Conservation (phyloP, 352 stramenopile species). For the Lagenidium giganteum region DNA sequence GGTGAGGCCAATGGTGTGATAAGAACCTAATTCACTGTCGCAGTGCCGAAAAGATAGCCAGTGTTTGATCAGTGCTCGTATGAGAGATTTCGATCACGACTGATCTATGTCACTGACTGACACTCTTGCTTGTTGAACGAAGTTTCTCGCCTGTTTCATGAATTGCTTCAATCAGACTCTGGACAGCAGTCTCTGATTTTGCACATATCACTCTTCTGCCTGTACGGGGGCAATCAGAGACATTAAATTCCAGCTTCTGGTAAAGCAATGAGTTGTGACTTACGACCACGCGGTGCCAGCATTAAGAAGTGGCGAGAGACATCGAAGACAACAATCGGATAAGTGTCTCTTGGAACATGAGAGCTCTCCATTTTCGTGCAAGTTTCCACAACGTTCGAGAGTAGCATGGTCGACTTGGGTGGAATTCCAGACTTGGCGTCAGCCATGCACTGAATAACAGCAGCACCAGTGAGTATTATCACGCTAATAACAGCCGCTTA, state of each 20-base stretch:
- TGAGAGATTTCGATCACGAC: too few relatives aligned
- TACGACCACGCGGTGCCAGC: constrained; percentile 15
- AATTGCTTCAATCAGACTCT: constrained; percentile 17
- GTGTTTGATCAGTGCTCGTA: too few relatives aligned
- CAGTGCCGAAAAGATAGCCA: too few relatives aligned
- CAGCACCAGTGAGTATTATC: too few relatives aligned
- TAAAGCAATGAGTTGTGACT: neutral
- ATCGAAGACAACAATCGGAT: constrained; percentile 25
- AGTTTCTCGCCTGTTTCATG: constrained; percentile 13
- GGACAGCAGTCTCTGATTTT: constrained; percentile 19
- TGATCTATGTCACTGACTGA: neutral
- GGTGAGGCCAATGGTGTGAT: constrained; percentile 22
- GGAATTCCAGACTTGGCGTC: constrained; percentile 27
- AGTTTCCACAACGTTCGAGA: constrained; percentile 20
- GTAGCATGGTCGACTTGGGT: constrained; percentile 15
- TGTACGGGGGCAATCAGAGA: constrained; percentile 9
- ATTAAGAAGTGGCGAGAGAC: constrained; percentile 15
- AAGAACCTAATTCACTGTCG: neutral
- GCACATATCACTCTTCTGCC: constrained; percentile 18
- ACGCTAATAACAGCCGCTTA: too few relatives aligned
- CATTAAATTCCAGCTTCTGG: neutral
- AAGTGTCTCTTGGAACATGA: constrained; percentile 19
- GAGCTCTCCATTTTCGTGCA: constrained; percentile 18
- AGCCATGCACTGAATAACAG: constrained; percentile 17
- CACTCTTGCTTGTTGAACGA: too few relatives aligned